Evolutionary conservation across 768 basidiomycete genomes (phyloP), one percentile per base, ranked within the genome.

Genomic region (Phaffia tasmanica): DNA sequence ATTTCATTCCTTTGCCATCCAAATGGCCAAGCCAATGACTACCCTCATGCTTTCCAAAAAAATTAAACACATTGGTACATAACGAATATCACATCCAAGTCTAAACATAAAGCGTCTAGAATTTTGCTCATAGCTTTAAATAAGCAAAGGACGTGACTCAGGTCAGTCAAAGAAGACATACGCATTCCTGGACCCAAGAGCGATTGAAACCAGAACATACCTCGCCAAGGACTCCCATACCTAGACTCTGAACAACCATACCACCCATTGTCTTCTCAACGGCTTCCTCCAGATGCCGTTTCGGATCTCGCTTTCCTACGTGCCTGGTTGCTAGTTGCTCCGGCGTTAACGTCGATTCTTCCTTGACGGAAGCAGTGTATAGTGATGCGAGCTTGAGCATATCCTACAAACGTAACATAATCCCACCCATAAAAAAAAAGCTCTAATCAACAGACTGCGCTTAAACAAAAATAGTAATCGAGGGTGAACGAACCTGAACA

Each of bases 221-320:
- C 79, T 97, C 92, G 65, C 90, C 89, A 70, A 95, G 81, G 69
- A 97, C 81, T 85, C 94, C 94, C 71, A 91, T 94, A 50, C 89
- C 93, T 70, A 97, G 77, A 74, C 88, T 93, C 79, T 95, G 93
- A 53, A 92, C 87, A 62, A 97, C 91, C 77, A 97, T 93, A 77
- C 95, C 86, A 2, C 91, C 92, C 86, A 99, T 97, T 1, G 93
- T 92, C 77, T 88, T 90, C 79, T 98, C 95, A 7, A 97, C 95
- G 32, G 89, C 88, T 78, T 97, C 95, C 73, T 94, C 92, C 70
- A 99, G 77, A 80, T 99, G 95, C 71, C 95, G 84, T 79, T 99
- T 99, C 46, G 95, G 95, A 78, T 97, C 93, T 72, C 93, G 89
- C 76, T 94, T 95, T 65, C 93, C 93, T 72, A 97, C 91, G 77